Evolutionary conservation across 2,329 filamentous ascomycete species (phyloP).

Genomic region (Xylariaceae sp.): DNA sequence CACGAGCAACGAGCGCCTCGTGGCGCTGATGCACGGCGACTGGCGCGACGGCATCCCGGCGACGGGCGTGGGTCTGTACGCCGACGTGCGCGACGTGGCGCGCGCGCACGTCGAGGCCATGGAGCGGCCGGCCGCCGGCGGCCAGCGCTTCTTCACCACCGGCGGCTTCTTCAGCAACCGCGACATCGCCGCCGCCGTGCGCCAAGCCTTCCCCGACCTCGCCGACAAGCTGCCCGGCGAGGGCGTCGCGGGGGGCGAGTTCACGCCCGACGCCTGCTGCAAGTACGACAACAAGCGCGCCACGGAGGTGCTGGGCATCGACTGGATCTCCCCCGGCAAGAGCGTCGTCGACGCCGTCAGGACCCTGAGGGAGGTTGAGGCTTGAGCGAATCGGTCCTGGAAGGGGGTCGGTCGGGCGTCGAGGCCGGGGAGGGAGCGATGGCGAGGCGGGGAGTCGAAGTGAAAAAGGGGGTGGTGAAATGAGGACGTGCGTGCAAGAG

Average conservation of each 20-base stretch:
- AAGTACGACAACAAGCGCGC: slow-evolving; percentile 52
- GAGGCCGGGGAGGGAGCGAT: too few relatives aligned
- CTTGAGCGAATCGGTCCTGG: background rate
- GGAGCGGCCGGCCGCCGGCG: slow-evolving; percentile 39
- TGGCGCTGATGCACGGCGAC: slow-evolving; percentile 40
- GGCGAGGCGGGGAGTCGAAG: too few relatives aligned
- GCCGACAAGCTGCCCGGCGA: slow-evolving; percentile 38
- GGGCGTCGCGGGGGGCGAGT: slow-evolving; percentile 36
- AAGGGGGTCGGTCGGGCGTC: too few relatives aligned
- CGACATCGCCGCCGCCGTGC: slow-evolving; percentile 35
- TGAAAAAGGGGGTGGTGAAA: too few relatives aligned
- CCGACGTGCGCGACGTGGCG: slow-evolving; percentile 51
- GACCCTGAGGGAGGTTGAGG: slow-evolving; percentile 46
- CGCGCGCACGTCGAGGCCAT: slow-evolving; percentile 44
- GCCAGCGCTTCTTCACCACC: slow-evolving; percentile 43
- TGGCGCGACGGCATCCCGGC: slow-evolving; percentile 38
- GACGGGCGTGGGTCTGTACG: slow-evolving; percentile 37
- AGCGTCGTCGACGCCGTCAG: slow-evolving; percentile 56
- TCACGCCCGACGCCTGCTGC: slow-evolving; percentile 35
- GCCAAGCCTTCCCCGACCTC: slow-evolving; percentile 43
- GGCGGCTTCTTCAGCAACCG: slow-evolving; percentile 40
- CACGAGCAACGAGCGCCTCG: slow-evolving; percentile 46
- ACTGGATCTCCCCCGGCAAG: slow-evolving; percentile 56
- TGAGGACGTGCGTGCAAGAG: too few relatives aligned
- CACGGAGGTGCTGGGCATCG: slow-evolving; percentile 51